Evolutionary conservation across 2,329 filamentous ascomycete species (phyloP), one percentile per base, ranked within the genome.

Genomic region (Microcyclosporella mali): DNA sequence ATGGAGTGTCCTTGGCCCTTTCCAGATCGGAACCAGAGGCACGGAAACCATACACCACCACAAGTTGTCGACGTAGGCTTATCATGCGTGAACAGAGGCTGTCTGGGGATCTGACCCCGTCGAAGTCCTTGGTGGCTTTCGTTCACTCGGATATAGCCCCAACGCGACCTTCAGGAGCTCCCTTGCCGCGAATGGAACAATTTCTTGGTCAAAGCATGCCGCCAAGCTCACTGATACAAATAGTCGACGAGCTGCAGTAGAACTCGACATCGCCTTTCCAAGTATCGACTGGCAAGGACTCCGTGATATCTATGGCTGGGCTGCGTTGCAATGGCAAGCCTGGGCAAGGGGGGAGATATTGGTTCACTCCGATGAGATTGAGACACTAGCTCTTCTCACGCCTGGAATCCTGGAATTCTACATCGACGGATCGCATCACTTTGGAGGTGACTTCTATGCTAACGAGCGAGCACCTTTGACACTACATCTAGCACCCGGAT

Each of bases 101-200:
- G 63, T 72, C 18, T 80, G 76, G 76, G 75, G 75, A 30, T 70
- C 75, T 25, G 77, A 80, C 62, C 77, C 76, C 29, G 63, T 79
- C 31, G 75, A 78, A 50, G 61, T 59, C 41, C 50, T 67, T 40
- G 75, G 76, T 32, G 75, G 75, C 32, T 79, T 79, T 54, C 65
- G 62, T 42, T 60, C 59, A 28, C 59, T 78, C 21, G 50, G 60
- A 9, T 72, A 68, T 54, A 61, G 73, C 55, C 47, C 59, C 2
- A 49, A 65, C 14, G 63, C 66, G 25, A 57, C 47, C 1, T 79
- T 73, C 51, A 61, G 59, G 41, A 78, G 71, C 60, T 72, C 76
- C 9, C 64, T 79, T 14, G 66, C 70, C 8, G 47, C 58, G 28
- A 73, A 75, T 62, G 77, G 72, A 9, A 67, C 63, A 2, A 70